Evolutionary conservation across 176 grass and related monocot genomes (phyloP), one percentile per base, ranked within the genome.

Genomic region (Alopecurus myosuroides): DNA sequence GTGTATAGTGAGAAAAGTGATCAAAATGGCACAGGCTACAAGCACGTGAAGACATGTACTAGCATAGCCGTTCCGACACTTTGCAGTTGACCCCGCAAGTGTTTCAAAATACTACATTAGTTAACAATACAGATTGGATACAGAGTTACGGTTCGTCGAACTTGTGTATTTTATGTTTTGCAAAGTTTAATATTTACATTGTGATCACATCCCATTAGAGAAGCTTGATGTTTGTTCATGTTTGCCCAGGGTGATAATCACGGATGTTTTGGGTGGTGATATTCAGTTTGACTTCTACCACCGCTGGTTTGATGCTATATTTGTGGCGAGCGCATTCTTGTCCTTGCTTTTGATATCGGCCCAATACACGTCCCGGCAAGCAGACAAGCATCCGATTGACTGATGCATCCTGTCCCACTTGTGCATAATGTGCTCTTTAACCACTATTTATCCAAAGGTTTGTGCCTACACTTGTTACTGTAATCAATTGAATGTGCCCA

Each of bases 201-300:
- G 45, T 74, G 68, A 67, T 57, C 44, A 15, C 7, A 39, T 84
- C 79, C 50, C 17, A 28, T 68, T 15, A 9, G 12, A n/a, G 35
- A 5, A 36, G 52, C 81, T 58, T 85, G 60, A 82, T 56, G 69
- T 64, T 75, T 85, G 20, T 37, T 81, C 13, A 19, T 50, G 41
- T 84, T 42, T 81, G 35, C 34, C 61, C 90, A 99, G 97, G 94
- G 76, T 94, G 63, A 99, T 99, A 56, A 99, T 99, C 70, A 99
- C 93, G 9, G 93, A 99, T 88, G 91, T 99, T 72, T 76, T 99
- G 88, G 97, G 97, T 49, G 96, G 91, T 64, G 93, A 99, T 56
- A 96, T 99, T 71, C 97, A 99, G 72, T 99, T 96, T 89, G 94
- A 99, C 88, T 99, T 94, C 77, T 99, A 99, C 81, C 94, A 96